Evolutionary conservation across 2,329 filamentous ascomycete genomes (phyloP), one percentile per base, ranked within the genome.

Genomic region (Aspergillus sp.): DNA sequence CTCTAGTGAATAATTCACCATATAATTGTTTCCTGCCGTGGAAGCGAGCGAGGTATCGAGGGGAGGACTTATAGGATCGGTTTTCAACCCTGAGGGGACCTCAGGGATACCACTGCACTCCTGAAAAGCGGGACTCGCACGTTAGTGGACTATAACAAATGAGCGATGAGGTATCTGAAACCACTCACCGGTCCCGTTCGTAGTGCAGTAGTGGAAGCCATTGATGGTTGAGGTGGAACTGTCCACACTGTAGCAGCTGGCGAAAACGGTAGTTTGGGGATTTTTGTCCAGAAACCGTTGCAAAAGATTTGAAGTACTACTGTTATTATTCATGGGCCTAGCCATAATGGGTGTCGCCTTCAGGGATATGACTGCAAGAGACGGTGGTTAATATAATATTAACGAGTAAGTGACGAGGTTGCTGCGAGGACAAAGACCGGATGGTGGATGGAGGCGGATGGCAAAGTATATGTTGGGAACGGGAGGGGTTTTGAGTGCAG

Each of bases 151-250:
- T 27, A 44, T 35, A 6, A 8, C 49, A 19, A 14, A 12, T 37
- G 21, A 35, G 23, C 17, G 37, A n/a, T 17, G 35, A 7, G 27
- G 12, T 31, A 45, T 19, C n/a, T 12, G 44, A 23, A 55, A 19
- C 48, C 55, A 76, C 83, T 61, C 82, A 89, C 87, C 90, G 84
- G 88, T 84, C 81, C 86, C 89, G 85, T 87, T 85, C 82, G 90
- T 93, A 90, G 92, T 93, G 86, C 90, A 96, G 87, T 96, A 96
- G 82, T 96, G 92, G 80, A 95, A 89, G 75, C 90, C 90, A 76
- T 88, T 87, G 70, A 96, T 84, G 73, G 81, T 84, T 75, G 86
- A 83, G 68, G 87, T 84, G 71, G 81, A 80, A 63, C 79, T 74
- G 78, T 93, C 87, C 77, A 93, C 90, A 70, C 90, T 82, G 81